Evolutionary conservation across 1,139 yeast species (phyloP).

Genomic region (Protomyces pachydermus): DNA sequence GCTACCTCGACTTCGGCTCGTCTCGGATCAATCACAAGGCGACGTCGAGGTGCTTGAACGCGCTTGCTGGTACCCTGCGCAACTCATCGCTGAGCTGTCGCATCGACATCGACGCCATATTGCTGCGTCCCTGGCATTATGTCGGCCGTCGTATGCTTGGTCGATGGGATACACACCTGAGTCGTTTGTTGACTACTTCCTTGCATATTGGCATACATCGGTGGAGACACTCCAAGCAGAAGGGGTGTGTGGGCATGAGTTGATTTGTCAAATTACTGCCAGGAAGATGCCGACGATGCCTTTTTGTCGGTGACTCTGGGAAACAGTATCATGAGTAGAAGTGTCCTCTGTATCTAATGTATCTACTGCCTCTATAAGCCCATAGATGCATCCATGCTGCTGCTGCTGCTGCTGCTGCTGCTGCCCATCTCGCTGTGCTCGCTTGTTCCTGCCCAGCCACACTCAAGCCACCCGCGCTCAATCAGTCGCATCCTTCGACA

Average conservation of each 20-base stretch:
- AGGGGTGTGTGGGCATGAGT: background rate
- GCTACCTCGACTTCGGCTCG: background rate
- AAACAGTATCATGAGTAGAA: no score
- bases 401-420: no score
- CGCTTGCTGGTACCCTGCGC: background rate
- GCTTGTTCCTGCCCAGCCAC: no score
- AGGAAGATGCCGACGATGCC: background rate
- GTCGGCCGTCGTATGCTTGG: background rate
- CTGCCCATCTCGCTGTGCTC: no score
- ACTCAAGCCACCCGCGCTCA: no score
- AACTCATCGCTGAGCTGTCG: background rate
- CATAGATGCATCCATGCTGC: no score
- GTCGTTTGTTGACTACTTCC: background rate
- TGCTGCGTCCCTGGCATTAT: background rate
- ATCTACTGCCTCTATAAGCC: no score
- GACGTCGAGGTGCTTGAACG: background rate
- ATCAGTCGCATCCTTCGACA: no score
- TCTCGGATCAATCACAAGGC: background rate
- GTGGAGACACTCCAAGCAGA: background rate
- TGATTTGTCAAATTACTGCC: background rate
- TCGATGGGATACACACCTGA: background rate
- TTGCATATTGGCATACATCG: background rate
- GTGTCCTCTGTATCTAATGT: no score
- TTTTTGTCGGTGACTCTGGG: background rate
- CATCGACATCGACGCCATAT: background rate